phyloP scores from a whole-genome alignment of 2,329 filamentous ascomycete genomes.

The Sclerotinia spermophila region DNA sequence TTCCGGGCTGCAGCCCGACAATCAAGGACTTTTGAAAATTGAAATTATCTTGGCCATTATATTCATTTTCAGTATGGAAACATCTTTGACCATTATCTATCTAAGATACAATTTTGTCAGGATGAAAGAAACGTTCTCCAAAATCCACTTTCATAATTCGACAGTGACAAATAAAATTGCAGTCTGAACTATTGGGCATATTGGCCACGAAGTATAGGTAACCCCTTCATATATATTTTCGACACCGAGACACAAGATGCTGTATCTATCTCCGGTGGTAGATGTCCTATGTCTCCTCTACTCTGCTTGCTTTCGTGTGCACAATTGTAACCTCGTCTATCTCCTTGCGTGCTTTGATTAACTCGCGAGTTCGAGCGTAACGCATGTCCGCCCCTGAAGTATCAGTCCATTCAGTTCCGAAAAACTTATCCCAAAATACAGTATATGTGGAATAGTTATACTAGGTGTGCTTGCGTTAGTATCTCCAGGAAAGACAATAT shows the following conservation, averaged over 20 bases:
- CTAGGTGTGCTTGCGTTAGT: background rate
- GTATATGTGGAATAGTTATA: conserved; percentile 19
- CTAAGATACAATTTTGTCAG: background rate
- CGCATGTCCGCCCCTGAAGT: conserved; percentile 2
- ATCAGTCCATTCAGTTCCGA: conserved; percentile 18
- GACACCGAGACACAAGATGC: background rate
- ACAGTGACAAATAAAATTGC: background rate
- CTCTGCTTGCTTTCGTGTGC: background rate
- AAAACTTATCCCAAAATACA: conserved; percentile 18
- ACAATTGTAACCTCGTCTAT: background rate
- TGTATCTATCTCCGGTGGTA: background rate
- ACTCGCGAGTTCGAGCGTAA: conserved; percentile 14
- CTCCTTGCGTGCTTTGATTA: conserved; percentile 1
- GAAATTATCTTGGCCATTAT: background rate
- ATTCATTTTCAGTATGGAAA: background rate
- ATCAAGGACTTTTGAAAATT: background rate
- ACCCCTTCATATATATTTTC: background rate
- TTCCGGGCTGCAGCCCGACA: background rate
- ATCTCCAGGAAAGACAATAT: background rate
- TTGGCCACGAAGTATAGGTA: background rate
- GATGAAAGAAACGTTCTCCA: background rate
- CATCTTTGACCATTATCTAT: background rate
- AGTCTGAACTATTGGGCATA: background rate
- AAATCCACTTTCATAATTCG: background rate
- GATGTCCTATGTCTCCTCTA: background rate